Evolutionary conservation across 2,329 filamentous ascomycete genomes (phyloP), one percentile per base, ranked within the genome.

Genomic region (Diplodia mutila): DNA sequence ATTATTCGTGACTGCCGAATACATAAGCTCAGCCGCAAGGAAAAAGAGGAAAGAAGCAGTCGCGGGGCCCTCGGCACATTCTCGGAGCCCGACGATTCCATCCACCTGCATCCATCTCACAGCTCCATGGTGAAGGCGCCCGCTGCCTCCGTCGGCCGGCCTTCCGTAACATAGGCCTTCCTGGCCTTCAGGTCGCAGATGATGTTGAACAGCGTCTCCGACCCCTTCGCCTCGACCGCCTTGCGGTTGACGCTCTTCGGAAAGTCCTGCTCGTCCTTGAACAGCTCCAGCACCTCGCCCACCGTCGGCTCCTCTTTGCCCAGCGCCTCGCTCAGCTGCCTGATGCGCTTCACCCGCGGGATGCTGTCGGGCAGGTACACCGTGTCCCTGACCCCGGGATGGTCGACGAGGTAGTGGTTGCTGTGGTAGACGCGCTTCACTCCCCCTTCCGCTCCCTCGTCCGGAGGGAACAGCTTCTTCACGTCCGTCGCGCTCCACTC

Each of bases 311-410:
- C 59, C 3, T 66, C 63, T 23, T 65, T 63, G 18, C 73, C 70
- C 53, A 79, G 23, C 5, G 67, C 68, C 9, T 65, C 71, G 27
- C 69, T 69, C 18, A 76, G 76, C 61, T 76, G 73, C 59, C 75
- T 72, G 72, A 83, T 82, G 3, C 79, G 76, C 21, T 70, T 66
- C 5, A 81, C 70, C 11, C 82, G 72, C 18, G 72, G 72, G 1
- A 72, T 69, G 23, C 80, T 82, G 69, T 83, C 81, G n/a, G 75
- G 73, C 57, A 83, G 69, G 78, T 80, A 83, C 16, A 79, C 73
- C 4, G 77, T 79, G 69, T 83, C 82, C 1, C 70, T 69, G 18
- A 81, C 78, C 0, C 77, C 71, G n/a, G 29, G 42, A 59, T 83
- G 81, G n/a, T 76, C 72, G 0, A 72, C 64, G 11, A 84, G 67